phyloP scores from a whole-genome alignment of 352 stramenopile genomes.

The Phytophthora colocasiae region DNA sequence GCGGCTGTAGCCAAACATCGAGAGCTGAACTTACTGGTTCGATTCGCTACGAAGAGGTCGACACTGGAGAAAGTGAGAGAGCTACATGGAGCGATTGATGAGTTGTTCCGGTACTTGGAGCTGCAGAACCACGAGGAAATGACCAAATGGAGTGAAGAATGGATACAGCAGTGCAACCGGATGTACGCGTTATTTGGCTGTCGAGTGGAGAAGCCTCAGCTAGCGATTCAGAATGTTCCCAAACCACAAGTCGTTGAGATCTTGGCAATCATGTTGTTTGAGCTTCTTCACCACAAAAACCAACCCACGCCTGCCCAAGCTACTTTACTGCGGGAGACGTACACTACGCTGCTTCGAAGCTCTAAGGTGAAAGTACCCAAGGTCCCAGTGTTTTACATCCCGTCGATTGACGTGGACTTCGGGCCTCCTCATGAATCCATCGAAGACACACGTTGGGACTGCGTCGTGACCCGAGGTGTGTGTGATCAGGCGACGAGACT shows the following conservation, averaged over 20 bases:
- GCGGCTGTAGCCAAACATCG: slow-evolving; percentile 20
- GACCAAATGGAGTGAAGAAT: slow-evolving; percentile 15
- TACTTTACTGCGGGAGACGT: slow-evolving; percentile 14
- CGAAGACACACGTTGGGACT: slow-evolving; percentile 3
- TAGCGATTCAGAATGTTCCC: not conserved
- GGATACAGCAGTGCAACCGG: slow-evolving; percentile 5
- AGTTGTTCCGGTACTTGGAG: slow-evolving; percentile 8
- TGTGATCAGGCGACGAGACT: slow-evolving; percentile 28
- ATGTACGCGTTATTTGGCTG: slow-evolving; percentile 13
- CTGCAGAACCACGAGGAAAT: slow-evolving; percentile 8
- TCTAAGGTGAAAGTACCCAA: slow-evolving; percentile 30
- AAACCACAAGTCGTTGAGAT: slow-evolving; percentile 21
- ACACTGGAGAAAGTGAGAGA: slow-evolving; percentile 13
- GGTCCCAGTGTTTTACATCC: slow-evolving; percentile 37
- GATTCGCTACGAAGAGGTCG: slow-evolving; percentile 29
- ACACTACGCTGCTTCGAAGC: slow-evolving; percentile 12
- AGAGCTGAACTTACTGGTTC: slow-evolving; percentile 20
- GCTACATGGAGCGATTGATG: slow-evolving; percentile 13
- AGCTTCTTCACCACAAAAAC: slow-evolving; percentile 26
- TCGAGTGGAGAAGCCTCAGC: slow-evolving; percentile 8
- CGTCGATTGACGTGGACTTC: slow-evolving; percentile 30
- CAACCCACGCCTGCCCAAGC: slow-evolving; percentile 17
- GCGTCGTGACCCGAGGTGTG: slow-evolving; percentile 16
- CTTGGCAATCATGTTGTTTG: slow-evolving; percentile 33
- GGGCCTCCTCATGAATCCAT: not conserved